These are phyloP conservation scores for Sphaerosporella brunnea DNA, from an alignment of 495 filamentous ascomycete species.

Conservation along the genomic window DNA sequence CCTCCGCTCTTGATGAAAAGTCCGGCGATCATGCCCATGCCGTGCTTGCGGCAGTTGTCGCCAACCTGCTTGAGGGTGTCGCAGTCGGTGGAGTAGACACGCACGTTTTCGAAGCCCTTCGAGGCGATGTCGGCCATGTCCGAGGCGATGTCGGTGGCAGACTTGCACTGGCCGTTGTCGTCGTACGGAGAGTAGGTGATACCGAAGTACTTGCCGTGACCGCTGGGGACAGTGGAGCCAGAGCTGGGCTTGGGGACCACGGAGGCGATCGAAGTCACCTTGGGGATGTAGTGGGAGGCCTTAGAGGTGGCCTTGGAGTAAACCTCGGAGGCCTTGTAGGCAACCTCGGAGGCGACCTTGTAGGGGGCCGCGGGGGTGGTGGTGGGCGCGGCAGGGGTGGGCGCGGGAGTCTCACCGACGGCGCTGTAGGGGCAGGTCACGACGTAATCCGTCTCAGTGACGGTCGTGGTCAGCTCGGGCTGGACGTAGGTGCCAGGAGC, in stretches of 20 bases:
- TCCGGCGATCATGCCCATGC: conserved; percentile 65
- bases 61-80: conserved; percentile 57
- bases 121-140: conserved; percentile 52
- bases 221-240: conserved; percentile 26
- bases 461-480: conserved; percentile 45
- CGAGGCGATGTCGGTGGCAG: conserved; percentile 35
- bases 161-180: conserved; percentile 46
- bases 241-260: conserved; percentile 17
- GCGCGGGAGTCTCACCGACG: conserved; percentile 23
- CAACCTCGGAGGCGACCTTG: background rate
- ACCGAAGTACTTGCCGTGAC: conserved; percentile 45
- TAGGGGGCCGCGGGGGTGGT: conserved; percentile 4
- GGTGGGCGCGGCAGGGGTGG: conserved; percentile 14
- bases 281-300: background rate
- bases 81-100: conserved; percentile 89
- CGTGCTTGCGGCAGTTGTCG: conserved; percentile 39
- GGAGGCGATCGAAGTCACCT: conserved; percentile 5
- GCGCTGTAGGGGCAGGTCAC: conserved; percentile 54
- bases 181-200: conserved; percentile 83
- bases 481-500: conserved; percentile 58
- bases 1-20: conserved; percentile 57
- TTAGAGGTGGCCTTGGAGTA: background rate
- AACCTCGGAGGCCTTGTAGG: conserved; percentile 1
- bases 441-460: conserved; percentile 50
- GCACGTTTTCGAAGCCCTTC: conserved; percentile 64